Conservation (phyloP, 108 stramenopile genomes). For the Skeletonema potamos region DNA sequence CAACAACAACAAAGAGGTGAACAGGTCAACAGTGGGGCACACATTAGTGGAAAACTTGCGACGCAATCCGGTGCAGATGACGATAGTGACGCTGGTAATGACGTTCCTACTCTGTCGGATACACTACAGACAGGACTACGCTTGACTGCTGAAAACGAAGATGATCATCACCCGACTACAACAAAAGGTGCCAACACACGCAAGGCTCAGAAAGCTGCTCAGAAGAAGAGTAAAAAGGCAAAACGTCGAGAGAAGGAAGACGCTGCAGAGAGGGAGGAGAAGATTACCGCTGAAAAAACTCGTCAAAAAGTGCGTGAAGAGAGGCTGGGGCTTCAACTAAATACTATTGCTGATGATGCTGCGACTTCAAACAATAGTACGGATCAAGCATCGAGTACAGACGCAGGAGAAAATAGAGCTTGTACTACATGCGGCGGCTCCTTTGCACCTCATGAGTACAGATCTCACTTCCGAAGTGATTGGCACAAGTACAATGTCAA, state of each 20-base stretch:
- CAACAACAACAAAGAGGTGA: slow-evolving; percentile 23
- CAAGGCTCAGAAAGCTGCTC: slow-evolving; percentile 64
- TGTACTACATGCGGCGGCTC: slow-evolving; percentile 90
- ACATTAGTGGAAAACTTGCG: slow-evolving; percentile 17
- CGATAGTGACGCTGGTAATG: neutral
- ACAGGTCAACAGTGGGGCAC: slow-evolving; percentile 4
- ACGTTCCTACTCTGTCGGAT: slow-evolving; percentile 1
- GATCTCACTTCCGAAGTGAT: slow-evolving; percentile 92
- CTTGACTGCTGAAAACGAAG: slow-evolving; percentile 1
- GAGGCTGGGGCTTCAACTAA: slow-evolving; percentile 17
- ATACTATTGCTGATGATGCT: neutral
- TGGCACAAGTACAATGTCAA: slow-evolving; percentile 97
- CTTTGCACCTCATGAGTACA: slow-evolving; percentile 68
- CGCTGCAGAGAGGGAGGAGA: slow-evolving; percentile 31
- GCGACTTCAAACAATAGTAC: neutral
- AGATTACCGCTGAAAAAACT: slow-evolving; percentile 32
- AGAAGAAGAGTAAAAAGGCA: slow-evolving; percentile 85
- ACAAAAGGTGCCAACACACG: slow-evolving; percentile 3
- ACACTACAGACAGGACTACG: slow-evolving; percentile 9
- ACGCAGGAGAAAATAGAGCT: slow-evolving; percentile 39
- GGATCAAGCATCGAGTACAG: neutral
- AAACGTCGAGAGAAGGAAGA: slow-evolving; percentile 71
- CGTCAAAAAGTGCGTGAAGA: slow-evolving; percentile 39
- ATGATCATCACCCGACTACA: neutral
- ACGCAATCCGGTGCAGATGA: neutral